Conservation (phyloP, 208 protist species). For the Crithidia brevicula region DNA sequence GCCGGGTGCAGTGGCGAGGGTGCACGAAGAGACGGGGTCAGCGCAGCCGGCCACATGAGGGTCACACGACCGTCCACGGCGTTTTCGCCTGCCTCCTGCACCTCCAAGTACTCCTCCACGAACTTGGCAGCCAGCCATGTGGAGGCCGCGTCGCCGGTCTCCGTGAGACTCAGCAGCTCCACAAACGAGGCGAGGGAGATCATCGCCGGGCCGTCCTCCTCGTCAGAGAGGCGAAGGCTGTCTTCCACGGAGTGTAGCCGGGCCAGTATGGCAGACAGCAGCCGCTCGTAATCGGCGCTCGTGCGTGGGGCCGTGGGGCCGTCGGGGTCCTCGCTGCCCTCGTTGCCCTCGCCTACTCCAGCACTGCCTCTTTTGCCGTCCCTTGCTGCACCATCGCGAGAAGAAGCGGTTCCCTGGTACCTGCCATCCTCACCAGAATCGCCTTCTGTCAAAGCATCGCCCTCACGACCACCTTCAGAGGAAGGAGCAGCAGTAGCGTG, state of each 20-base stretch:
- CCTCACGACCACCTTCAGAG: no score
- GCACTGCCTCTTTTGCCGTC: not conserved
- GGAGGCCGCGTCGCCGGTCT: conserved; percentile 46
- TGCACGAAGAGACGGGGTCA: not conserved
- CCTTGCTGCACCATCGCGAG: no score
- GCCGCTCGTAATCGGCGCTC: conserved; percentile 19
- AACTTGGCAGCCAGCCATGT: conserved; percentile 39
- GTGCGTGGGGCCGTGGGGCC: conserved; percentile 9
- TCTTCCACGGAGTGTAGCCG: conserved; percentile 24
- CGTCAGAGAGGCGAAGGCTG: conserved; percentile 23
- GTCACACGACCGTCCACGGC: conserved; percentile 5
- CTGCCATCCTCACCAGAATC: no score
- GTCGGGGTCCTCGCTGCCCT: not conserved
- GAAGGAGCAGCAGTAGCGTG: not conserved
- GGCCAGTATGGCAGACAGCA: conserved; percentile 11
- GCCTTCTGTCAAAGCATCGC: no score
- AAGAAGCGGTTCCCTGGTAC: no score
- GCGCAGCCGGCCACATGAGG: conserved; percentile 4
- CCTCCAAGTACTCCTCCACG: conserved; percentile 40
- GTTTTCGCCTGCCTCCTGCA: conserved; percentile 6
- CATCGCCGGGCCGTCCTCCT: conserved; percentile 18
- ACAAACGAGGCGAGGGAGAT: conserved; percentile 48
- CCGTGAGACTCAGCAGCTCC: conserved; percentile 56
- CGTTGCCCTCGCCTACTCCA: not conserved
- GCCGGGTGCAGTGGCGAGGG: no score